Percentiles rank a stretch among this genome's conserved stretches.
phyloP scores from a whole-genome alignment of 2,329 filamentous ascomycete genomes.

The Cucurbitaria berberidis region DNA sequence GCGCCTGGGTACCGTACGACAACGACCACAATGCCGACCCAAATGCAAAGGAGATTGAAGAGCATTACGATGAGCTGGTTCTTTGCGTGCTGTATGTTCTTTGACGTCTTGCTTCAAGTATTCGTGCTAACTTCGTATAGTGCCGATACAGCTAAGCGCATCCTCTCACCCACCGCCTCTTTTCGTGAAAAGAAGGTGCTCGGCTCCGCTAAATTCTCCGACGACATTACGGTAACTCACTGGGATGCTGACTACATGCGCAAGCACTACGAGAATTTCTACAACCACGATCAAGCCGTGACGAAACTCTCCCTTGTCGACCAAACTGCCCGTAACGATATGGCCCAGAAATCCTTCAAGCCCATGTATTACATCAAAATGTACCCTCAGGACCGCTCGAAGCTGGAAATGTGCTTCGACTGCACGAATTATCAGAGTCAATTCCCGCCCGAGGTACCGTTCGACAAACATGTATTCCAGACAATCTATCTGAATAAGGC shows the following conservation, averaged over 20 bases:
- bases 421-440: constrained; percentile 78
- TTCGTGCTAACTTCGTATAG: constrained; percentile 26
- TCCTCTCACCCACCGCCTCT: constrained; percentile 64
- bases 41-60: constrained; percentile 52
- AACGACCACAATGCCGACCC: constrained; percentile 49
- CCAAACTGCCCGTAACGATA: constrained; percentile 51
- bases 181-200: constrained; percentile 71
- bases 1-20: constrained; percentile 49
- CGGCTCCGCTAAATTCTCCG: constrained; percentile 71
- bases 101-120: too few species aligned
- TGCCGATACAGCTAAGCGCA: constrained; percentile 62
- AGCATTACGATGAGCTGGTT: constrained; percentile 69
- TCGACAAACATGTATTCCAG: constrained; percentile 71
- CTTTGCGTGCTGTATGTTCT: constrained; percentile 64
- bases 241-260: constrained; percentile 69
- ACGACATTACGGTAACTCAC: constrained; percentile 75
- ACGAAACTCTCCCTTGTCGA: constrained; percentile 50
- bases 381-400: constrained; percentile 61
- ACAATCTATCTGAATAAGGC: constrained; percentile 70
- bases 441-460: constrained; percentile 62
- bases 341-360: constrained; percentile 60
- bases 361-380: constrained; percentile 71
- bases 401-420: constrained; percentile 71
- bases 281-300: constrained; percentile 57
- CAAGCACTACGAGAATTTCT: constrained; percentile 70